phyloP scores from a whole-genome alignment of 345 rosid species.

The Aurinia saxatilis region DNA sequence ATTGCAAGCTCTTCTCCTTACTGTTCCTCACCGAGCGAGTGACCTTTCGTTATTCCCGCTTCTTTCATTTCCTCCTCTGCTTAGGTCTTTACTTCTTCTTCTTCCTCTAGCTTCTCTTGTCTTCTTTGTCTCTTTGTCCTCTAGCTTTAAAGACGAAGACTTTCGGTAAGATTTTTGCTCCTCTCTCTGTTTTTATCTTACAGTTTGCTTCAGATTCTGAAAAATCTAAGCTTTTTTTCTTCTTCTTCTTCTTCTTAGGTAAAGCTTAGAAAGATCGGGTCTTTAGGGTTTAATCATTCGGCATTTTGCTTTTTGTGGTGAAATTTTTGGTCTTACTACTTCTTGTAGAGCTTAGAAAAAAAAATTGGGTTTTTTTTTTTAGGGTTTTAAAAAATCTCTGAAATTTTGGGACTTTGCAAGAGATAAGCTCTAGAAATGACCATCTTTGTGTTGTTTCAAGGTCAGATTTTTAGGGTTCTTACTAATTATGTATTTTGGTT shows the following conservation, averaged over 20 bases:
- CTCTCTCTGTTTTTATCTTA: background rate
- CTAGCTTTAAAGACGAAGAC: background rate
- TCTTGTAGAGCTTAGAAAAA: background rate
- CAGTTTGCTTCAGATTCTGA: background rate
- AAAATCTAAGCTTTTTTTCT: background rate
- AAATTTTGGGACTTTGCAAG: background rate
- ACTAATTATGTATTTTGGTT: no score
- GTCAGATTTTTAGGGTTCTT: background rate
- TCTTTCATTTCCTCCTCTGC: no score
- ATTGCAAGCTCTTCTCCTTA: background rate
- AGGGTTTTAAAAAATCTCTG: background rate
- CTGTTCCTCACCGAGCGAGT: no score
- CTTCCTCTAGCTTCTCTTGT: background rate
- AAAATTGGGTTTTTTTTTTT: background rate
- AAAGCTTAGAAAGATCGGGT: background rate
- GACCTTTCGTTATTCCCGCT: no score
- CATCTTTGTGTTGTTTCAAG: conserved; percentile 2
- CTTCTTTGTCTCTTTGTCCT: background rate
- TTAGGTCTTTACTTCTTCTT: no score
- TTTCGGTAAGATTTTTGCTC: background rate
- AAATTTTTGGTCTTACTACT: background rate
- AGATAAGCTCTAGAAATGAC: background rate
- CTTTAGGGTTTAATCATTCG: background rate
- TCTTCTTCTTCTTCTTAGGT: no score
- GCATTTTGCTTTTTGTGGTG: background rate